Percentiles rank a stretch among this genome's conserved stretches.
Evolutionary conservation across 2,329 filamentous ascomycete genomes (phyloP).

Genomic region (Chaetomiaceae sp.): DNA sequence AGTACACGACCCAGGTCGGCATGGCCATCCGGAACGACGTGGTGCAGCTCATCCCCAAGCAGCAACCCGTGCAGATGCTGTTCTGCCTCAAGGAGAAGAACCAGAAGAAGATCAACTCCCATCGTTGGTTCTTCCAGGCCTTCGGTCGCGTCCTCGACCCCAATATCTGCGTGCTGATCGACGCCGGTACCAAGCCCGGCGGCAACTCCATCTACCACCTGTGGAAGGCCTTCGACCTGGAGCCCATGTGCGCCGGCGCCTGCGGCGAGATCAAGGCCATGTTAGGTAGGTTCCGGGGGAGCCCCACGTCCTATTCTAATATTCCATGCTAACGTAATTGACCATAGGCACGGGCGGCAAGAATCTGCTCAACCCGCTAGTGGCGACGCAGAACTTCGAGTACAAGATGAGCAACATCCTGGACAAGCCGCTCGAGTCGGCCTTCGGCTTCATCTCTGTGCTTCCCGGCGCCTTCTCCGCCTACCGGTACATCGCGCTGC

Average conservation of each 20-base stretch:
- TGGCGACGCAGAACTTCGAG: slow-evolving; percentile 97
- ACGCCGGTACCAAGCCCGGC: slow-evolving; percentile 92
- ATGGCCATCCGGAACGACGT: slow-evolving; percentile 86
- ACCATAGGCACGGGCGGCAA: slow-evolving; percentile 72
- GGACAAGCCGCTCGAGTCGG: slow-evolving; percentile 93
- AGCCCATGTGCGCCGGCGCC: slow-evolving; percentile 94
- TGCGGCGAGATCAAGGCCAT: slow-evolving; percentile 99
- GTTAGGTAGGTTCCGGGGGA: too few relatives aligned
- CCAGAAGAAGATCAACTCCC: slow-evolving; percentile 99
- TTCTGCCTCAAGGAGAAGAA: slow-evolving; percentile 99
- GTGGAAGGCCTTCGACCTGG: slow-evolving; percentile 97
- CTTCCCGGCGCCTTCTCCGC: slow-evolving; percentile 97
- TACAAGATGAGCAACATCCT: slow-evolving; percentile 99
- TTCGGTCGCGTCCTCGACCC: slow-evolving; percentile 89
- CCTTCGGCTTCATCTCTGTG: slow-evolving; percentile 96
- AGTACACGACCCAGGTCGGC: slow-evolving; percentile 82
- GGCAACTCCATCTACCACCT: slow-evolving; percentile 94
- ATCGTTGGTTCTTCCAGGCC: slow-evolving; percentile 97
- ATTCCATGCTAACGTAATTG: too few relatives aligned
- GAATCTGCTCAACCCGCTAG: slow-evolving; percentile 85
- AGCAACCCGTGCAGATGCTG: slow-evolving; percentile 89
- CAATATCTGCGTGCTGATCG: slow-evolving; percentile 93
- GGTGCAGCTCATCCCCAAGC: slow-evolving; percentile 75
- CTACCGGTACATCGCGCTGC: slow-evolving; percentile 87
- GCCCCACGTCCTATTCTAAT: too few relatives aligned